These are phyloP conservation scores for Neopestalotiopsis sp. DNA, from an alignment of 2,329 filamentous ascomycete genomes.

Conservation along the genomic window DNA sequence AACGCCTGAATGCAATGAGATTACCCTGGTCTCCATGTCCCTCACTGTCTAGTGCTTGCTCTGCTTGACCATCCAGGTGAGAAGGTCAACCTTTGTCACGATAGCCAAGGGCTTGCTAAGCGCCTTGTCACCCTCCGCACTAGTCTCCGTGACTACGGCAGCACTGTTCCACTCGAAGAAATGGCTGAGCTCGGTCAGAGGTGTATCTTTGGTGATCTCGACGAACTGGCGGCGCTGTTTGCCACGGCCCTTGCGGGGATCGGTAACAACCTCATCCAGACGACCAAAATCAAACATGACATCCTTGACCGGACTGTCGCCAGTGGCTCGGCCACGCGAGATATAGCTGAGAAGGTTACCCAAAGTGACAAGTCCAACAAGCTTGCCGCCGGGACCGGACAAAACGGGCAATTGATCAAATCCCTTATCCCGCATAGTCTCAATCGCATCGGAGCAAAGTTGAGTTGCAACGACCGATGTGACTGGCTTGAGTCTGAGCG, in stretches of 20 bases:
- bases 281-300: constrained; percentile 98
- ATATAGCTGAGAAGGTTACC: constrained; percentile 94
- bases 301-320: constrained; percentile 75
- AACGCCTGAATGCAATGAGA: constrained; percentile 12
- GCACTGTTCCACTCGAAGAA: constrained; percentile 99
- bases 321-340: constrained; percentile 79
- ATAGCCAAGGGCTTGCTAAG: constrained; percentile 82
- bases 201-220: constrained; percentile 91
- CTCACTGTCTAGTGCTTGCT: constrained; percentile 39
- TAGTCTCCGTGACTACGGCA: constrained; percentile 86
- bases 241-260: constrained; percentile 62
- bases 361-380: constrained; percentile 92
- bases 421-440: constrained; percentile 97
- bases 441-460: constrained; percentile 84
- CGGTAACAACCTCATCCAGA: constrained; percentile 88
- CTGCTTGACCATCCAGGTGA: constrained; percentile 87
- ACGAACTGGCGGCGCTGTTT: constrained; percentile 76
- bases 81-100: constrained; percentile 93
- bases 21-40: not conserved
- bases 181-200: constrained; percentile 79
- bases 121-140: constrained; percentile 53
- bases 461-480: constrained; percentile 78
- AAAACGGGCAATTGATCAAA: constrained; percentile 98
- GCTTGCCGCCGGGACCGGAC: constrained; percentile 67
- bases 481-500: constrained; percentile 90